Evolutionary conservation across 2,329 filamentous ascomycete genomes (phyloP), one percentile per base, ranked within the genome.

Genomic region (Diaporthe capsici): DNA sequence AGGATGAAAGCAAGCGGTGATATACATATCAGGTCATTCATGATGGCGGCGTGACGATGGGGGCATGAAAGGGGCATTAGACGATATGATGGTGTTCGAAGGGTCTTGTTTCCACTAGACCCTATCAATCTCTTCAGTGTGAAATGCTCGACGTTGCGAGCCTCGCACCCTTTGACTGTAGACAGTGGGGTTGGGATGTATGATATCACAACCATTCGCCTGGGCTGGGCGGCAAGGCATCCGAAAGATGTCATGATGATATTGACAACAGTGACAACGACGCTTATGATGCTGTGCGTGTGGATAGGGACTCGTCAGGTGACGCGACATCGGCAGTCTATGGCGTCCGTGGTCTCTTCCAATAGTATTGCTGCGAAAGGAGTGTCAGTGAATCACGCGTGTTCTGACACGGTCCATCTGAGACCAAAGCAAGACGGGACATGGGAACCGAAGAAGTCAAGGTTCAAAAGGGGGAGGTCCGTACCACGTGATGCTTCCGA

Each of bases 401-500:
- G 15, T n/a, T 13, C 20, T 34, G 28, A 25, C 37, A n/a, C 7
- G 15, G 71, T 25, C 31, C 3, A n/a, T 9, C 47, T 60, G 44
- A 51, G 22, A 17, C 9, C 8, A 37, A 28, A 20, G 17, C n/a
- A 22, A 39, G 47, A 39, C 39, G 34, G 47, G 31, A 37, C n/a
- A 63, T 8, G 25, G n/a, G n/a, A 2, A 31, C 42, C 20, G 39
- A 34, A 39, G 31, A 44, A 22, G 28, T 4, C 17, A 44, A 10
- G 37, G 6, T 20, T 22, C 28, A 39, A 2, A 28, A 42, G n/a
- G n/a, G 44, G n/a, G 31, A 12, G 28, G 25, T 20, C 13, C 73
- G 15, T 75, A 75, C 75, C 73, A 74, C 73, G 71, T 99, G 97
- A 83, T 97, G 95, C 86, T 98, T 98, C 81, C 97, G 91, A 82